Evolutionary conservation across 768 basidiomycete species (phyloP), one percentile per base, ranked within the genome.

Genomic region (Rossbeevera mucosa): DNA sequence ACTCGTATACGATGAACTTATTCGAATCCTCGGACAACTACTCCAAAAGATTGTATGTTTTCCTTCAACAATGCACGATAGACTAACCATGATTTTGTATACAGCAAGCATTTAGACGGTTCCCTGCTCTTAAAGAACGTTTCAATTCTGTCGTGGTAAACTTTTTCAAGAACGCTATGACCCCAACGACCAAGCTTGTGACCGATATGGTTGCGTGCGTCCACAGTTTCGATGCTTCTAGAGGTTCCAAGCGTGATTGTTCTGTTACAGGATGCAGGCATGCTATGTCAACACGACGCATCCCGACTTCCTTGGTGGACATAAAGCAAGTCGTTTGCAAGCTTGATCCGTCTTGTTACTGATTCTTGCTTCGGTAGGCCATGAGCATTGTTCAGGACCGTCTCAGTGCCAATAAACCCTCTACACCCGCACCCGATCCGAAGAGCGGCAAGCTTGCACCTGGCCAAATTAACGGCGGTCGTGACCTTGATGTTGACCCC

Each of bases 281-380:
- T 95, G 93, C 69, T 99, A 98, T 67, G 88, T 99, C 63, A 99
- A 99, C 74, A 98, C 96, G 13, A 98, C 95, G 1, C 96, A 99
- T 67, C 96, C 96, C 1, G 96, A 99, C 72, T 98, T 99, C 74
- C 81, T 99, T 66, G 90, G 85, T 56, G 96, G 96, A 21, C 95
- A 99, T 74, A 94, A 88, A 74, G 88, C 79, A 50, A 33, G 64
- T 62, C 16, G 8, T 42, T 28, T 52, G 7, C 21, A 21, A 12
- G 41, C 44, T 43, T 16, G 21, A 18, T 24, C 16, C 18, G 4
- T 38, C 8, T 31, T 8, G 33, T 29, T 33, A 44, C 50, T 50
- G 42, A 54, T n/a, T 30, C n/a, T 56, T 45, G 4, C 31, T 54
- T 51, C 40, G 29, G 6, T 56, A 89, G 87, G 96, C 96, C 2